A percentile compares a stretch with the other conserved stretches of the same genome.
These are phyloP conservation scores for Rutidosis leptorrhynchoides DNA, from an alignment of 129 eudicot species.

Conservation along the genomic window DNA sequence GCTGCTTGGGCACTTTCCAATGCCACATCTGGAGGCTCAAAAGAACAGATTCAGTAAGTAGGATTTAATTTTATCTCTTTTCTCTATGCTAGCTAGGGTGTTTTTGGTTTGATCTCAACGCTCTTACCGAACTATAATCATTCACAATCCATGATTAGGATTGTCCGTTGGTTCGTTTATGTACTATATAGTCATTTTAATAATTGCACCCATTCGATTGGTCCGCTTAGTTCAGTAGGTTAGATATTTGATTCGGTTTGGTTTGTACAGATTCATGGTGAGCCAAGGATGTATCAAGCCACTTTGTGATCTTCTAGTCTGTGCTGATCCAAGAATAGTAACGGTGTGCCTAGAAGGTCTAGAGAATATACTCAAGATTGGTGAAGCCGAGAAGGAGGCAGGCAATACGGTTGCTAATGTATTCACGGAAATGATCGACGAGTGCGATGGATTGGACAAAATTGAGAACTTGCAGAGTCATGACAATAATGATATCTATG, in stretches of 20 bases:
- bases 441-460: slow-evolving; percentile 85
- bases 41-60: slow-evolving; percentile 66
- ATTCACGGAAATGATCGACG: slow-evolving; percentile 75
- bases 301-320: slow-evolving; percentile 73
- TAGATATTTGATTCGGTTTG: slow-evolving; percentile 76
- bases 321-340: slow-evolving; percentile 84
- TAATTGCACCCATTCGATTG: too few species aligned
- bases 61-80: not conserved
- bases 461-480: slow-evolving; percentile 83
- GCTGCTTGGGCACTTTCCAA: slow-evolving; percentile 95
- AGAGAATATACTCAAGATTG: slow-evolving; percentile 82
- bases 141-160: too few species aligned
- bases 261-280: too few species aligned
- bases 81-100: too few species aligned
- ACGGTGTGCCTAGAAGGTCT: slow-evolving; percentile 84
- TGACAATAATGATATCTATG: slow-evolving; percentile 82
- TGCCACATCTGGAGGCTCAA: slow-evolving; percentile 80
- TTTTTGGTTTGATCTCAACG: too few species aligned
- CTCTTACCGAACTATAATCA: too few species aligned
- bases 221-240: too few species aligned
- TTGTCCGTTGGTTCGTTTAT: too few species aligned
- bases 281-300: slow-evolving; percentile 87
- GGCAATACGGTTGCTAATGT: slow-evolving; percentile 63
- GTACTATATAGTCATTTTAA: too few species aligned
- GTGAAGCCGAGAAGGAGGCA: slow-evolving; percentile 69